A percentile compares a stretch with the other conserved stretches of the same genome.
These are phyloP conservation scores for Diversispora eburnea DNA, from an alignment of 192 early-diverging fungal species.

Conservation along the genomic window DNA sequence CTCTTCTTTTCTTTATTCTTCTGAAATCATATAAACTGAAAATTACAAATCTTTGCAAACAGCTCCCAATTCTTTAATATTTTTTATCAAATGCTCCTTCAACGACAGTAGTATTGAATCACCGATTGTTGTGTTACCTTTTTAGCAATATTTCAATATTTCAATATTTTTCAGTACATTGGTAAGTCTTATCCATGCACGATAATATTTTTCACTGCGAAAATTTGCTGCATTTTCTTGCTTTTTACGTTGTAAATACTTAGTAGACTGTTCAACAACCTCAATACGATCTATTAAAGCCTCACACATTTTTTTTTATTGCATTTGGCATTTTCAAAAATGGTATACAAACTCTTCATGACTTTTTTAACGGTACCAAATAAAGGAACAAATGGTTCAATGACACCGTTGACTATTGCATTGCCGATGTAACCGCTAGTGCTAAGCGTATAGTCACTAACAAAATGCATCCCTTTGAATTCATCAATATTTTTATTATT, in stretches of 20 bases:
- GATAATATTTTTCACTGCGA: neutral
- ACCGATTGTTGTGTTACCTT: neutral
- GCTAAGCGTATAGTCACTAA: no score
- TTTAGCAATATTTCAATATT: neutral
- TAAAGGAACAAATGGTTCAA: neutral
- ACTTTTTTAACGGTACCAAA: neutral
- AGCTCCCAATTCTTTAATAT: neutral
- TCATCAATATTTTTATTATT: no score
- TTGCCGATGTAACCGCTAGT: no score
- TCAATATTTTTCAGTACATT: slow-evolving; percentile 8
- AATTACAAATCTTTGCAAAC: slow-evolving; percentile 7
- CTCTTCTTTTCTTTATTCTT: slow-evolving; percentile 1
- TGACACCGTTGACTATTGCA: neutral
- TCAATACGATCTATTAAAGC: slow-evolving; percentile 6
- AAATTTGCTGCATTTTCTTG: neutral
- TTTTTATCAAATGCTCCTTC: neutral
- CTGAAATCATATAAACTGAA: neutral
- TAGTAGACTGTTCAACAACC: neutral
- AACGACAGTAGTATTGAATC: neutral
- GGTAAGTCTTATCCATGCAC: neutral
- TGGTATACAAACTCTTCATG: neutral
- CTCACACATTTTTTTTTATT: slow-evolving; percentile 13
- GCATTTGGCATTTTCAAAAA: slow-evolving; percentile 1
- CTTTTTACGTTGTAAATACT: neutral
- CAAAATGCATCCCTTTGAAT: no score